Conservation (phyloP, 2,329 filamentous ascomycete species). For the Paracorniculantispora psalliotae region DNA sequence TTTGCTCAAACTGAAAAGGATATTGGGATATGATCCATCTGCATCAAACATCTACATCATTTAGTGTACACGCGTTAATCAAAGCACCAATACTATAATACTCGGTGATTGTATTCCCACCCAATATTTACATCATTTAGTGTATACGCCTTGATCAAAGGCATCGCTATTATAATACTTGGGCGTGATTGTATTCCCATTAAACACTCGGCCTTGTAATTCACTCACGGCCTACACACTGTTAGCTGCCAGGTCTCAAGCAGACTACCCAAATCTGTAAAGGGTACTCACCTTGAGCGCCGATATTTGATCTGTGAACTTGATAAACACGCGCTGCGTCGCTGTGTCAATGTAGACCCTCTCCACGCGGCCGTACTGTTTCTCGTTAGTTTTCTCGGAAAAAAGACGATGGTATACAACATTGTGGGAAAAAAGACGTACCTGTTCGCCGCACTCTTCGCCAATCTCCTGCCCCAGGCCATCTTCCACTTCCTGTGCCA, state of each 20-base stretch:
- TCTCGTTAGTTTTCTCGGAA: background rate
- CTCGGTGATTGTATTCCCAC: no score
- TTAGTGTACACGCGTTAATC: no score
- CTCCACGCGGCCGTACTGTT: constrained; percentile 76
- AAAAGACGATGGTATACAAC: background rate
- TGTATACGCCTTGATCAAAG: constrained; percentile 72
- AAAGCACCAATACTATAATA: no score
- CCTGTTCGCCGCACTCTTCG: constrained; percentile 82
- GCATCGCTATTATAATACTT: constrained; percentile 76
- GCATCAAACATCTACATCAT: no score
- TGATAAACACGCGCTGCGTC: constrained; percentile 74
- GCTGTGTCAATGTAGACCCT: constrained; percentile 68
- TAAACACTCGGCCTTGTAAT: constrained; percentile 81
- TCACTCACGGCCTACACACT: constrained; percentile 73
- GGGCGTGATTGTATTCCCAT: constrained; percentile 77
- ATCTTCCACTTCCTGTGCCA: constrained; percentile 70
- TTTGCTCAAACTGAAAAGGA: background rate
- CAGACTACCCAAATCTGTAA: no score
- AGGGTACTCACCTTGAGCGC: constrained; percentile 62
- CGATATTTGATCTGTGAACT: constrained; percentile 81
- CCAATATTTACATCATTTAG: no score
- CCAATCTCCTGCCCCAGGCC: constrained; percentile 90
- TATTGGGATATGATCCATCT: no score
- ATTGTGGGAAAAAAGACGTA: constrained; percentile 28
- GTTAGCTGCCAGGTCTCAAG: no score